These are phyloP conservation scores for Gnomoniopsis sp. DNA, from an alignment of 2,329 filamentous ascomycete genomes.

Conservation along the genomic window DNA sequence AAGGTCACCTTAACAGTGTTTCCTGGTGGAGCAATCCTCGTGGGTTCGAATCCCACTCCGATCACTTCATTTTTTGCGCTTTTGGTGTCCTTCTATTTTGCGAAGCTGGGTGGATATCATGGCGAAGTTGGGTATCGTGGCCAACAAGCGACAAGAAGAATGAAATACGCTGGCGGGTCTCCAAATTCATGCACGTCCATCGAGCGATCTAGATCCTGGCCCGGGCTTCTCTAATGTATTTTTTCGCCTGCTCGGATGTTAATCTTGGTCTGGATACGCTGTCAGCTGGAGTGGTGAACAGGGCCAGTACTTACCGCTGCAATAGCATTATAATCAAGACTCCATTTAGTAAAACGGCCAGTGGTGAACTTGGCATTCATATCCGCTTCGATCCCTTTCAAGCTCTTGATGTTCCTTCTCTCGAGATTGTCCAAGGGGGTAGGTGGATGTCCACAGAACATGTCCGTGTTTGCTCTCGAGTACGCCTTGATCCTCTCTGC, in stretches of 20 bases:
- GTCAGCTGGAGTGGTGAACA: not conserved
- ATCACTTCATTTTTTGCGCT: too few relatives aligned
- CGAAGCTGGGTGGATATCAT: too few relatives aligned
- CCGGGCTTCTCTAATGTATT: not conserved
- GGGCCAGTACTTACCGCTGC: constrained; percentile 1
- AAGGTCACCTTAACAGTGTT: too few relatives aligned
- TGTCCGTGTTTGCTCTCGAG: constrained; percentile 17
- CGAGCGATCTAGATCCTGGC: not conserved
- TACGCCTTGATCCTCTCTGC: constrained; percentile 21
- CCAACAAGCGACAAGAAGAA: too few relatives aligned
- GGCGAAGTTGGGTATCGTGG: too few relatives aligned
- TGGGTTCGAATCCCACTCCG: too few relatives aligned
- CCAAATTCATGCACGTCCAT: not conserved
- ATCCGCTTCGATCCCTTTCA: constrained; percentile 1
- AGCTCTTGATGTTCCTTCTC: not conserved
- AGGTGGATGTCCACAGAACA: not conserved
- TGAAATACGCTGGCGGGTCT: too few relatives aligned
- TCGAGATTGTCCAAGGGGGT: not conserved
- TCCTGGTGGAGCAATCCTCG: too few relatives aligned
- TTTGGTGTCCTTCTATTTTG: too few relatives aligned
- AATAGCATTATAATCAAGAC: constrained; percentile 5
- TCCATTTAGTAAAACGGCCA: constrained; percentile 6
- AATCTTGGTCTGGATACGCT: not conserved
- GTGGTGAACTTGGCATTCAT: constrained; percentile 4
- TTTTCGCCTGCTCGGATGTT: not conserved